Evolutionary conservation across 164 flowering plant genomes (phyloP), one percentile per base, ranked within the genome.

Genomic region (Macadamia tetraphylla): DNA sequence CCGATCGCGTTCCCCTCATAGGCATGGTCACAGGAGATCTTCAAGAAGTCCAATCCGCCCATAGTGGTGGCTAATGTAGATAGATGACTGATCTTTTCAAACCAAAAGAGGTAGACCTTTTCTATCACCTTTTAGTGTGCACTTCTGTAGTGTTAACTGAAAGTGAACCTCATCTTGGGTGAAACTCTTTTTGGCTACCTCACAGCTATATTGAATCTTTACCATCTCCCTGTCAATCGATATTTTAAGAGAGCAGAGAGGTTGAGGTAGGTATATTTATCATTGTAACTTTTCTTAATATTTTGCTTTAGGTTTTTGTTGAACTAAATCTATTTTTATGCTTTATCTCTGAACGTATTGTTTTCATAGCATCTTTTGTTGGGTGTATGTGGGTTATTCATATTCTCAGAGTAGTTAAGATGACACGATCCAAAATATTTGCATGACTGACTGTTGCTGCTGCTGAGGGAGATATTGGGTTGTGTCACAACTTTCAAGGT

Each of bases 1-100:
- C 77, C 81, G 98, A 71, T 89, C 98, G 52, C 84, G 82, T 35
- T 92, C 99, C 58, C 98, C 98, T 68, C 73, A 70, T 53, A 82
- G 92, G 75, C 87, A 81, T 78, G 81, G 90, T 55, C 75, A 65
- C 81, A 76, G 89, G 75, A 86, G 87, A 79, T 82, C 85, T 57
- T 74, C 92, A 60, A 78, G 87, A 81, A 89, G 90, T 79, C 94
- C 95, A 69, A 80, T 73, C 65, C 84, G 78, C 51, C 81, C 62
- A 46, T 73, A 80, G 75, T 86, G 81, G 77, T 72, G 73, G 76
- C 75, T 74, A 71, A 15, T 74, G 72, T 80, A 62, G 74, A 70
- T 76, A 75, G 68, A 62, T 77, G 63, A 65, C 78, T 76, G 85
- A 63, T 70, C 70, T 81, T 78, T 23, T 70, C 74, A 75, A 75